A percentile compares a stretch with the other conserved stretches of the same genome.
Evolutionary conservation across 345 rosid genomes (phyloP).

Genomic region (Gossypium thurberi): DNA sequence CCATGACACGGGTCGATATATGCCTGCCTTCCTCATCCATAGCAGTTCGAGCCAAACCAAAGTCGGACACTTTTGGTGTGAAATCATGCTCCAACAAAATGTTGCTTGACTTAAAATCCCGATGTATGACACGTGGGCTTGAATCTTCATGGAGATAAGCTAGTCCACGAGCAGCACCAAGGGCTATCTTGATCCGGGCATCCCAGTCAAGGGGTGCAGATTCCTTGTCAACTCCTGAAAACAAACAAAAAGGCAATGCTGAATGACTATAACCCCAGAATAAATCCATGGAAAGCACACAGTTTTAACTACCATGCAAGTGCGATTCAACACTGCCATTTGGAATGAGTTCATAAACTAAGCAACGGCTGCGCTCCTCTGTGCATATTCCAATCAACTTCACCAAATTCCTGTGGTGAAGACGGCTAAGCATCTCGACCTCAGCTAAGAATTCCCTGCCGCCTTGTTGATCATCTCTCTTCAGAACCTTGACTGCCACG

Average conservation of each 20-base stretch:
- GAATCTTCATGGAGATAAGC: constrained; percentile 98
- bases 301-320: constrained; percentile 59
- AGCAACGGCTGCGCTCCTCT: constrained; percentile 71
- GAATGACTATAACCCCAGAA: background rate
- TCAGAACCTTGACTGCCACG: constrained; percentile 84
- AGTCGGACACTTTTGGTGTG: constrained; percentile 91
- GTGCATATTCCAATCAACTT: constrained; percentile 89
- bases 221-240: constrained; percentile 68
- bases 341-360: constrained; percentile 88
- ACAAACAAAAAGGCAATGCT: background rate
- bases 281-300: background rate
- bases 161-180: constrained; percentile 93
- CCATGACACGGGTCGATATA: constrained; percentile 97
- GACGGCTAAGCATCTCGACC: constrained; percentile 97
- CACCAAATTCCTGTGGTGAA: constrained; percentile 92
- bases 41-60: constrained; percentile 92
- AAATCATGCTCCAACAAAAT: constrained; percentile 87
- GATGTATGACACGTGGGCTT: constrained; percentile 87
- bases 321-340: constrained; percentile 98
- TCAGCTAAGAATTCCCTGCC: constrained; percentile 90
- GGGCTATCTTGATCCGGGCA: constrained; percentile 85
- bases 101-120: constrained; percentile 97
- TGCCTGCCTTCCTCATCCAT: constrained; percentile 81
- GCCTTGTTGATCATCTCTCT: constrained; percentile 93
- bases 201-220: constrained; percentile 81